Percentiles rank a stretch among this genome's conserved stretches.
Conservation (phyloP, 2,329 filamentous ascomycete genomes). For the Fusarium sororula region DNA sequence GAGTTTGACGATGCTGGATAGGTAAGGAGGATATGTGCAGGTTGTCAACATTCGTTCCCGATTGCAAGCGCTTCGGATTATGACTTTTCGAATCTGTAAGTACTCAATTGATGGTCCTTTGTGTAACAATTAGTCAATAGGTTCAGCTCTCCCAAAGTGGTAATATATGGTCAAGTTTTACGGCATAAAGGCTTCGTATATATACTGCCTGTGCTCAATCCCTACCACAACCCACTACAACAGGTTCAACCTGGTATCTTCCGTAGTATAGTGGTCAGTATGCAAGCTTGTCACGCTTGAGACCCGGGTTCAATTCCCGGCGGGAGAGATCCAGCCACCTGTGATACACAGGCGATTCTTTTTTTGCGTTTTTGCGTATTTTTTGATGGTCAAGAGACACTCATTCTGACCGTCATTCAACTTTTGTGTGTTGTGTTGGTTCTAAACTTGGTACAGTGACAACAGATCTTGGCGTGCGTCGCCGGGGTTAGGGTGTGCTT, state of each 20-base stretch:
- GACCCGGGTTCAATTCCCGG: conserved; percentile 24
- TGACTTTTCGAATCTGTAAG: too few relatives aligned
- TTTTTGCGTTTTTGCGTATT: not conserved
- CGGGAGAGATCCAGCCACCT: conserved; percentile 24
- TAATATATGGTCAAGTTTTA: not conserved
- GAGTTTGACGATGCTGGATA: not conserved
- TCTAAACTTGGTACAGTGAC: not conserved
- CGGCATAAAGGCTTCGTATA: rapidly evolving
- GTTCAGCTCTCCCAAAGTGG: too few relatives aligned
- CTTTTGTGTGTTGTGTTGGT: not conserved
- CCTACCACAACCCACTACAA: not conserved
- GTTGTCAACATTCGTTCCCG: too few relatives aligned
- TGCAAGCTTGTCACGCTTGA: conserved; percentile 28
- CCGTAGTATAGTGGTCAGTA: conserved; percentile 28
- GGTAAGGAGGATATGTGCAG: too few relatives aligned
- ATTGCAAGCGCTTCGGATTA: not conserved
- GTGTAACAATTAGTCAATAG: too few relatives aligned
- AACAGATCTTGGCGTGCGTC: not conserved
- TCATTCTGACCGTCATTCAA: not conserved
- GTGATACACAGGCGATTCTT: conserved; percentile 4
- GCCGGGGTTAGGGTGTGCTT: not conserved
- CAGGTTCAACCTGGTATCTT: conserved; percentile 3
- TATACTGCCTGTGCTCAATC: not conserved
- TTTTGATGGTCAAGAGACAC: rapidly evolving
- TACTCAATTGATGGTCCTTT: too few relatives aligned